Percentiles rank a stretch among this genome's conserved stretches.
These are phyloP conservation scores for Tetrahymena elliotti DNA, from an alignment of 73 alveolate genomes.

Conservation along the genomic window DNA sequence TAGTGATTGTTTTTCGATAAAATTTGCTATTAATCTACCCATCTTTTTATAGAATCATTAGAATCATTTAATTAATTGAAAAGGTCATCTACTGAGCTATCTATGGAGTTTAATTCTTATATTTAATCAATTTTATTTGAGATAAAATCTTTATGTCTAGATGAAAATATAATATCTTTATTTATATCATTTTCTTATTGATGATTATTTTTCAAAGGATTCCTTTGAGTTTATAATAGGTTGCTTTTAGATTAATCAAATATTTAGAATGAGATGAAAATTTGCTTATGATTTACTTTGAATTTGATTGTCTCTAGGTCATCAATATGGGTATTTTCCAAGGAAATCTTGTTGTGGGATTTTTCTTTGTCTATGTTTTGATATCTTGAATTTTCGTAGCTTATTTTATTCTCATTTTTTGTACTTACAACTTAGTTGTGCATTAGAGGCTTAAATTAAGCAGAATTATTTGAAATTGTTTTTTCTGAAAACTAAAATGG, in stretches of 20 bases:
- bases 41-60: background rate
- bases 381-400: background rate
- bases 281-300: background rate
- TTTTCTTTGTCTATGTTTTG: background rate
- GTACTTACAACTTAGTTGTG: background rate
- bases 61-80: background rate
- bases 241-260: background rate
- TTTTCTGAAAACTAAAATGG: background rate
- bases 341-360: background rate
- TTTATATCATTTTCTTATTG: background rate
- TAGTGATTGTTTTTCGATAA: background rate
- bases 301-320: background rate
- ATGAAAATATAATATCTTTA: background rate
- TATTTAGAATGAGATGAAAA: background rate
- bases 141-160: background rate
- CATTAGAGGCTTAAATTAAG: background rate
- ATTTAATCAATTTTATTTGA: background rate
- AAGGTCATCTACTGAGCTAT: background rate
- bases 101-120: background rate
- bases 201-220: background rate
- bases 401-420: background rate
- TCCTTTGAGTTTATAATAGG: background rate
- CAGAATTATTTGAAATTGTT: background rate
- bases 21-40: background rate
- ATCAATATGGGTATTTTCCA: background rate